Base-by-base conservation (phyloP, 2,329 filamentous ascomycete genomes). In the Paracorniculantispora psalliotae region DNA sequence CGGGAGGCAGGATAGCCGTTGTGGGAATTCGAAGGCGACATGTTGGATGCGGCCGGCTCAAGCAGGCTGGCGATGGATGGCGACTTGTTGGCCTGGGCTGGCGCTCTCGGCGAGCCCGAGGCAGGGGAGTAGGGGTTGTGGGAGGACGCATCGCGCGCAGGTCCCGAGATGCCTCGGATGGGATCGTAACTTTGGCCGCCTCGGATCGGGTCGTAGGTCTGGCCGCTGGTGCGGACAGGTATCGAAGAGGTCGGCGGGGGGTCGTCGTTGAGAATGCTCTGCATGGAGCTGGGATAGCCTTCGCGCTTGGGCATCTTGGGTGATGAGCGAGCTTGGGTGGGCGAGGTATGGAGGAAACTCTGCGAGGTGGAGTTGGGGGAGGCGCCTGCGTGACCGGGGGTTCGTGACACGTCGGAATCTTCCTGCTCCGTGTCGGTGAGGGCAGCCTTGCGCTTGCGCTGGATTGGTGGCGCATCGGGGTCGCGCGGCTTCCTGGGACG, bases 31-130 rank as follows among this genome's bases (percentile, higher is more conserved):
- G 63, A 67, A 2, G 67, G 70, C 47, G 69, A 72, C 49, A 67
- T 66, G 17, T 63, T 43, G 3, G 68, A 70, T 4, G 72, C 72
- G 6, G 73, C 71, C 15, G 71, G 72, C 47, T 96, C 91, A 53
- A 97, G 90, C 59, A 97, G 81, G 73, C 91, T 96, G 6, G 91
- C 88, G 65, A 97, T 96, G 2, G 93, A 93, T 1, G 93, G 92
- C 4, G 93, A 97, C 41, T 67, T 72, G 56, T 69, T 71, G 49
- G 69, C 66, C 49, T 72, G 72, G n/a, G 69, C 64, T 12, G 72
- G 67, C 17, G 66, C 71, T 49, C 80, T 77, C n/a, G 82, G 83
- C 8, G 83, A 85, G 33, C 76, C 71, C 25, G 71, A 77, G 58
- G 80, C 69, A 3, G 79, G 69, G 17, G 63, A 69, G 52, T 77